Base-by-base conservation (phyloP, 2,329 filamentous ascomycete species). In the Claviceps maximensis region DNA sequence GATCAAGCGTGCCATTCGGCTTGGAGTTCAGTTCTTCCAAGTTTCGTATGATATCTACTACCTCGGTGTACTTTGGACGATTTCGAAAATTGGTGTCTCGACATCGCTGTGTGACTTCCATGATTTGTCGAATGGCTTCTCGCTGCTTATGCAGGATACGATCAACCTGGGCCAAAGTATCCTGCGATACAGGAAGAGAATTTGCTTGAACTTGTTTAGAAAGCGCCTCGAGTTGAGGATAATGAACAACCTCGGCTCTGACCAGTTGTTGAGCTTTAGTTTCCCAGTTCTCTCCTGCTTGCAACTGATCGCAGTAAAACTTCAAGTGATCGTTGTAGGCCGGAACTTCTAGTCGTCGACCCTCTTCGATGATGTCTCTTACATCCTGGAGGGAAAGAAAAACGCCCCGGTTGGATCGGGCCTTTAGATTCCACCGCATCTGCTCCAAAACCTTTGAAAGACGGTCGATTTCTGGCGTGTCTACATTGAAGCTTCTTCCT, bases 131-230 rank as follows among this genome's bases (percentile, higher is more conserved):
- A 63, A 96, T 90, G 0, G 90, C 90, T 65, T 97, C 93, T 21
- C 93, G 84, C 66, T 98, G 93, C 69, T 96, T 97, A 67, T 89
- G 89, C 54, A 98, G 73, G 53, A 97, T 96, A 49, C 89, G 85
- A 62, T 98, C 93, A 27, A 98, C 88, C 9, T 82, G 78, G 8
- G 82, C 79, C 25, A 95, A 75, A 0, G 89, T 97, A 36, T 90
- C 86, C 4, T 82, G 74, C 1, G 87, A 86, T 21, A 97, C 90
- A 0, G 93, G 91, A 19, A 96, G 75, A 5, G 78, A 77, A 36
- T 82, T 77, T 29, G 66, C 74, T 54, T 77, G 72, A 1, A 90
- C 90, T 69, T 97, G 91, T 49, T 82, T 80, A 1, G 89, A 94
- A 6, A 98, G 74, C 0, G 91, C 89, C 67, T 97, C 93, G 1